These are phyloP conservation scores for Botrytis byssoidea DNA, from an alignment of 2,329 filamentous ascomycete species.

Conservation along the genomic window DNA sequence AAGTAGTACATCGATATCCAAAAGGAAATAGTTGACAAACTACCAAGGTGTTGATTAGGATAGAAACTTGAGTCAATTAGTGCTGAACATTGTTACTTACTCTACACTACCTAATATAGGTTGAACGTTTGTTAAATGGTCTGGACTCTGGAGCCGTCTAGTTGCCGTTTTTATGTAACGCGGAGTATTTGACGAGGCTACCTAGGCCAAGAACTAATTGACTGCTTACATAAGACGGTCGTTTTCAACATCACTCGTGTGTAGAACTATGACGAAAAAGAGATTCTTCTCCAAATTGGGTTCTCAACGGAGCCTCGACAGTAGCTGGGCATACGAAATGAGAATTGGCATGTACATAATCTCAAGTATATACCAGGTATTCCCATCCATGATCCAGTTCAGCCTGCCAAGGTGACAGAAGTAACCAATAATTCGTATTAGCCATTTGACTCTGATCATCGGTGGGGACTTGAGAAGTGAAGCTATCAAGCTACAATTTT, in stretches of 20 bases:
- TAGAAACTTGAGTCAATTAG: neutral
- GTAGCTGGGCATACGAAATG: neutral
- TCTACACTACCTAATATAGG: neutral
- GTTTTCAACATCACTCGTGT: neutral
- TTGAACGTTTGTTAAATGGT: neutral
- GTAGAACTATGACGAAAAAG: neutral
- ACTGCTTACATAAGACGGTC: neutral
- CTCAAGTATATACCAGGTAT: neutral
- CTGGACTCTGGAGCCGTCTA: neutral
- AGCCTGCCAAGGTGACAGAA: neutral
- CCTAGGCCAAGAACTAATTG: neutral
- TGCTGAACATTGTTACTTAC: neutral
- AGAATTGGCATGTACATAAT: neutral
- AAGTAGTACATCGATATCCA: neutral
- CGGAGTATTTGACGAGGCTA: neutral
- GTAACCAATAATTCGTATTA: neutral
- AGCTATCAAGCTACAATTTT: neutral
- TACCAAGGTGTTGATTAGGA: neutral
- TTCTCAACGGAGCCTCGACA: neutral
- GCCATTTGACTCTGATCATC: neutral
- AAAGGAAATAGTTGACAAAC: neutral
- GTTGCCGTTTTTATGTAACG: neutral
- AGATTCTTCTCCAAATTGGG: neutral
- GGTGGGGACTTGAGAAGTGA: neutral
- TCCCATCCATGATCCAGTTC: neutral